Conservation (phyloP, 495 filamentous ascomycete species). For the Glonium stellatum region DNA sequence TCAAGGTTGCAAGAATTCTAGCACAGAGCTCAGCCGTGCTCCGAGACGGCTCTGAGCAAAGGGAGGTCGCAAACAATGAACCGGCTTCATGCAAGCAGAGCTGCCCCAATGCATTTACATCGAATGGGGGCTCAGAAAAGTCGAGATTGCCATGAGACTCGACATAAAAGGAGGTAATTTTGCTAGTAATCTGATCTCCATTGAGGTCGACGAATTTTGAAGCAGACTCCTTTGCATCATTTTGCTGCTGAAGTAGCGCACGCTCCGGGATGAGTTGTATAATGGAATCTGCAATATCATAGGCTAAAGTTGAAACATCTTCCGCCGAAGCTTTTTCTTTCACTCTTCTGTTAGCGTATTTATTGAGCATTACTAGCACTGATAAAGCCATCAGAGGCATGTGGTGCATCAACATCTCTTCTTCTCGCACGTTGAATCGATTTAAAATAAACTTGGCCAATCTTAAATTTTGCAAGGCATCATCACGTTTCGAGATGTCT, state of each 20-base stretch:
- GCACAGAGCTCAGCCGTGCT: slow-evolving; percentile 15
- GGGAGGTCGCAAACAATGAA: slow-evolving; percentile 12
- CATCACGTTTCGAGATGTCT: slow-evolving; percentile 34
- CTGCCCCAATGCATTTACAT: slow-evolving; percentile 15
- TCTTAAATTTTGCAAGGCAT: slow-evolving; percentile 53
- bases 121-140: slow-evolving; percentile 17
- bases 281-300: slow-evolving; percentile 24
- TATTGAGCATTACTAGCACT: slow-evolving; percentile 53
- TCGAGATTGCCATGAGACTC: slow-evolving; percentile 26
- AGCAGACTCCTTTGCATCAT: not conserved
- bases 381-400: slow-evolving; percentile 67
- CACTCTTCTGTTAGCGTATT: slow-evolving; percentile 32
- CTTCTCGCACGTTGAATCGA: slow-evolving; percentile 89
- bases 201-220: not conserved
- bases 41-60: not conserved
- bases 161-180: slow-evolving; percentile 19
- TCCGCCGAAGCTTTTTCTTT: slow-evolving; percentile 18
- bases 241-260: slow-evolving; percentile 11
- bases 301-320: slow-evolving; percentile 21
- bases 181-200: slow-evolving; percentile 4
- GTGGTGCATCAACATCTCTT: slow-evolving; percentile 88
- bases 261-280: slow-evolving; percentile 22
- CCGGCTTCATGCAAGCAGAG: slow-evolving; percentile 12
- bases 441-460: slow-evolving; percentile 75
- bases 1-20: slow-evolving; percentile 16